These are phyloP conservation scores for Aureobasidium uvarum DNA, from an alignment of 2,329 filamentous ascomycete species.

Conservation along the genomic window DNA sequence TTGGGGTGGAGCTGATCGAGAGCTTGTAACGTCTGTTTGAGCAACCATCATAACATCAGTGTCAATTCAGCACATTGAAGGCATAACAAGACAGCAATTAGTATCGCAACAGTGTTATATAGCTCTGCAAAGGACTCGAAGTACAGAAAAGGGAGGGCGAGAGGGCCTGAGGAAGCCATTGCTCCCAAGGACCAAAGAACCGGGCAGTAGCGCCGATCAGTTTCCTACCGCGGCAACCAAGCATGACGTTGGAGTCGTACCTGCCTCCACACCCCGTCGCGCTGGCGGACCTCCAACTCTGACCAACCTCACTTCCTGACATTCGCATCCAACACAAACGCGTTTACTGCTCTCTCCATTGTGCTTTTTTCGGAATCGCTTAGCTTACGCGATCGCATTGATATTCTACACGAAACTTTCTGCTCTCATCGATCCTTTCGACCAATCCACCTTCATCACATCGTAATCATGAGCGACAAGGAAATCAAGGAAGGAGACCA, in stretches of 20 bases:
- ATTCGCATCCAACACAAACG: neutral
- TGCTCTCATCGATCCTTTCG: neutral
- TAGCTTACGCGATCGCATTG: constrained; percentile 17
- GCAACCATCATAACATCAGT: neutral
- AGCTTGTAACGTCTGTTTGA: constrained; percentile 13
- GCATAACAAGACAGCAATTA: neutral
- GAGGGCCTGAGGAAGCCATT: neutral
- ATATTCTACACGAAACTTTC: constrained; percentile 16
- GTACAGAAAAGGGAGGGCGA: neutral
- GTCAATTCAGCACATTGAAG: neutral
- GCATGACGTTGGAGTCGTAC: constrained; percentile 15
- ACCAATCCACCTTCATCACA: neutral
- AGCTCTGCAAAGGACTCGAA: neutral
- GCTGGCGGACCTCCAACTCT: constrained; percentile 6
- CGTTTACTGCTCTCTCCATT: constrained; percentile 3
- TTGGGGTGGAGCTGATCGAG: neutral
- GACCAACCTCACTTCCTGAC: constrained; percentile 9
- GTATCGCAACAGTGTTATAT: neutral
- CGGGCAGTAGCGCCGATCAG: constrained; percentile 22
- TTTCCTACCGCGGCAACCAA: constrained; percentile 7
- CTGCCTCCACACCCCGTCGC: constrained; percentile 19
- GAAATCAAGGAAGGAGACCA: constrained; percentile 53
- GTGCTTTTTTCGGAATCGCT: constrained; percentile 15
- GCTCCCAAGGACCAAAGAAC: constrained; percentile 19
- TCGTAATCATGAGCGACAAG: constrained; percentile 46